phyloP scores from a whole-genome alignment of 768 basidiomycete genomes.

The Boletus rufocinnamomeus region DNA sequence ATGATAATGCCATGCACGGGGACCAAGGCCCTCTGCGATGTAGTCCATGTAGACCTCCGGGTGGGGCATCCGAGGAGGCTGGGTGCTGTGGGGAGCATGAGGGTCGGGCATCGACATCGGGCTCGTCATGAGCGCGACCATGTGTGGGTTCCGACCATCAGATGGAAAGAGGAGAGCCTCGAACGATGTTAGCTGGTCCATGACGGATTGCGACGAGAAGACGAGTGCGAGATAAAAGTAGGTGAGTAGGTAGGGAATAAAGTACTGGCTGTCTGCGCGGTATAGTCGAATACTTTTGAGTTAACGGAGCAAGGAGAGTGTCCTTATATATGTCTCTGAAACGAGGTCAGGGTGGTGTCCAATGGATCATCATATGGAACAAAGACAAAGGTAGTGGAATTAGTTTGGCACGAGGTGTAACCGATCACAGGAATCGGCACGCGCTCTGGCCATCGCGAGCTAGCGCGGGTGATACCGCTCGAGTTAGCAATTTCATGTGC shows the following conservation, averaged over 20 bases:
- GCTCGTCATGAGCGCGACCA: conserved; percentile 78
- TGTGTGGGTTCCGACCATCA: conserved; percentile 71
- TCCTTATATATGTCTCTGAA: conserved; percentile 35
- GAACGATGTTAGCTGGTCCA: conserved; percentile 66
- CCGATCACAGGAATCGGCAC: conserved; percentile 26
- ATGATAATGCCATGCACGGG: conserved; percentile 73
- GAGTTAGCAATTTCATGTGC: conserved; percentile 20
- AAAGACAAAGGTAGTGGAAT: conserved; percentile 30
- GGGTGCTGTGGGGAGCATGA: conserved; percentile 45
- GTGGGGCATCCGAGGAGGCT: conserved; percentile 69
- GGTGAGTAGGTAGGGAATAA: conserved; percentile 23
- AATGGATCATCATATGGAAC: conserved; percentile 26
- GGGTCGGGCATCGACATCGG: conserved; percentile 45
- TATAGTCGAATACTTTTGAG: conserved; percentile 26
- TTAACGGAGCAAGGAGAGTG: conserved; percentile 21
- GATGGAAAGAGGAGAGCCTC: conserved; percentile 78
- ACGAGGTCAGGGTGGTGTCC: conserved; percentile 43
- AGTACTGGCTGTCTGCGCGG: conserved; percentile 19
- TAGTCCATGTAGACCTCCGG: conserved; percentile 87
- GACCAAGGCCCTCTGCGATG: conserved; percentile 70
- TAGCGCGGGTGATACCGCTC: conserved; percentile 3
- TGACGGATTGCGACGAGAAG: conserved; percentile 32
- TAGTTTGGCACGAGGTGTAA: conserved; percentile 40
- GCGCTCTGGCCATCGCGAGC: conserved; percentile 7
- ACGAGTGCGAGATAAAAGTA: conserved; percentile 19